A percentile compares a stretch with the other conserved stretches of the same genome.
Evolutionary conservation across 768 basidiomycete genomes (phyloP).

Genomic region (Cantharellus anzutake): DNA sequence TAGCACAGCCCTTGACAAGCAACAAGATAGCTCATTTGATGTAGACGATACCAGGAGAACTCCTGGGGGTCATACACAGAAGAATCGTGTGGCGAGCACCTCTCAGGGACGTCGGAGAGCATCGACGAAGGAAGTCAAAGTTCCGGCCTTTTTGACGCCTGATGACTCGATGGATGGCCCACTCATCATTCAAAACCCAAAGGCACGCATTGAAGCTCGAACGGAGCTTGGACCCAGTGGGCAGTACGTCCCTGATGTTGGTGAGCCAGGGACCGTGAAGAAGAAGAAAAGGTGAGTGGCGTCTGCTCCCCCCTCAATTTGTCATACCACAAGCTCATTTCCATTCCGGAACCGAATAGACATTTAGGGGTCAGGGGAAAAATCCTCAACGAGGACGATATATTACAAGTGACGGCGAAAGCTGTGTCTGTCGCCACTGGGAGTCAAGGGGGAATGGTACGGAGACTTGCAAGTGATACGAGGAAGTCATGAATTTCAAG

Average conservation of each 20-base stretch:
- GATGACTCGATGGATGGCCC: conserved; percentile 26
- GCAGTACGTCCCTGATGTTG: conserved; percentile 17
- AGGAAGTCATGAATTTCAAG: no score
- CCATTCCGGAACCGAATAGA: neutral
- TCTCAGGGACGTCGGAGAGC: neutral
- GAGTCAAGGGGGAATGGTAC: neutral
- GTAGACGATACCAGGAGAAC: no score
- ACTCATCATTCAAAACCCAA: conserved; percentile 28
- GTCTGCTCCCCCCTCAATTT: neutral
- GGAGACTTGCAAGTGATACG: no score
- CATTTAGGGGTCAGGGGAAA: neutral
- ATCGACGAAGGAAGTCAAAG: neutral
- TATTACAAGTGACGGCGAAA: neutral
- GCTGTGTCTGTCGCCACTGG: neutral
- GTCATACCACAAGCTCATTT: neutral
- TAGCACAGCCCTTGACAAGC: no score
- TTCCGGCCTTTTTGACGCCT: neutral
- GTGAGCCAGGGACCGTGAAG: conserved; percentile 26
- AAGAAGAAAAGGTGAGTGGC: conserved; percentile 47
- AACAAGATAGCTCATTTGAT: no score
- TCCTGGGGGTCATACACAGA: neutral
- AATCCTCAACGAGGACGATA: neutral
- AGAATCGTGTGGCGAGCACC: neutral
- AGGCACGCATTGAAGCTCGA: conserved; percentile 15
- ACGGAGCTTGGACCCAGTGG: conserved; percentile 17